These are phyloP conservation scores for Kodamaea arcana DNA, from an alignment of 1,139 yeast species.

Conservation along the genomic window DNA sequence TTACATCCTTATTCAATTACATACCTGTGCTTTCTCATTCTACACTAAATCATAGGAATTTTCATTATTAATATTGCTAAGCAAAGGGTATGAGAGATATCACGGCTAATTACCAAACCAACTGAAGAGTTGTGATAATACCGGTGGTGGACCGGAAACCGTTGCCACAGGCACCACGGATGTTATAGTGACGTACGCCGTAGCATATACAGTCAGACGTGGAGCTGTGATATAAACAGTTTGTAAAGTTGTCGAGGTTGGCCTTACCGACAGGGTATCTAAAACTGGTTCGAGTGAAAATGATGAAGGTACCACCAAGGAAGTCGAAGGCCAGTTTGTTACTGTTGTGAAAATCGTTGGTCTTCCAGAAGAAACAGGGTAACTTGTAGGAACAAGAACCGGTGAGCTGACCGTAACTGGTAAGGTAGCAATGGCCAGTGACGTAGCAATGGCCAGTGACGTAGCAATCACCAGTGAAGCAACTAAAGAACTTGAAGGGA, in stretches of 20 bases:
- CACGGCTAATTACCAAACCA: slow-evolving; percentile 2
- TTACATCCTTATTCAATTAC: no score
- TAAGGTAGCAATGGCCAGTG: slow-evolving; percentile 2
- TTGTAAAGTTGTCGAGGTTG: slow-evolving; percentile 6
- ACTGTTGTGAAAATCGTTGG: slow-evolving; percentile 4
- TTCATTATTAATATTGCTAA: background rate
- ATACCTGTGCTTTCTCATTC: no score
- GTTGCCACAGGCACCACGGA: slow-evolving; percentile 2
- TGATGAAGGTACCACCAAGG: background rate
- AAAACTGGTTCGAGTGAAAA: background rate
- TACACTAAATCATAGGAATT: background rate
- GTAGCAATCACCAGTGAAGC: background rate
- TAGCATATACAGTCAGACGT: slow-evolving; percentile 8
- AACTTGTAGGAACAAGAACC: slow-evolving; percentile 4
- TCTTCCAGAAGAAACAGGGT: slow-evolving; percentile 3
- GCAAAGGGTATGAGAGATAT: background rate
- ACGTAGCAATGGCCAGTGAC: slow-evolving; percentile 3
- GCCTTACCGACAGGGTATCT: background rate
- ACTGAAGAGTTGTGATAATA: slow-evolving; percentile 5
- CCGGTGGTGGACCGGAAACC: slow-evolving; percentile 6
- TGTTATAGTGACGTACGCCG: slow-evolving; percentile 7
- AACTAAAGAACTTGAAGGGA: slow-evolving; percentile 3
- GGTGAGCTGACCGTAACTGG: slow-evolving; percentile 5
- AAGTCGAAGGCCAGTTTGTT: slow-evolving; percentile 2
- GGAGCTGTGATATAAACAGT: slow-evolving; percentile 12